These are phyloP conservation scores for Microstegium vimineum DNA, from an alignment of 176 grass and related monocot species.

Conservation along the genomic window DNA sequence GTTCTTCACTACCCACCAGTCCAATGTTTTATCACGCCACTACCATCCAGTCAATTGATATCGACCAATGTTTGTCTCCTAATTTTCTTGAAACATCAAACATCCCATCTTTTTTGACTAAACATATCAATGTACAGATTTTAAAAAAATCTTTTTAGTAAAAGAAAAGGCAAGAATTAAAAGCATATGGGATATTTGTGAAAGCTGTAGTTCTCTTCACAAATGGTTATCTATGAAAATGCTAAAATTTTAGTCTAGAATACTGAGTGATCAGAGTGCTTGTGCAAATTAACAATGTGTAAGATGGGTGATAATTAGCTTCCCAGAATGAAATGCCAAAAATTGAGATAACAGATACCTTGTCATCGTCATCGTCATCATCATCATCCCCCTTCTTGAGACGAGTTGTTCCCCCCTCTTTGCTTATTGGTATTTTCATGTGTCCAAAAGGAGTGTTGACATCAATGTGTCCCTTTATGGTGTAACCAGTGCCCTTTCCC, in stretches of 20 bases:
- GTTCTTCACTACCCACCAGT: background rate
- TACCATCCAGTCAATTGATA: background rate
- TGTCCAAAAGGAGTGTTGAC: constrained; percentile 85
- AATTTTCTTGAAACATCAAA: background rate
- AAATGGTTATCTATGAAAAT: background rate
- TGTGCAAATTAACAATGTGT: background rate
- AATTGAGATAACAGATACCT: constrained; percentile 44
- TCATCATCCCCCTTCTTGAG: constrained; percentile 70
- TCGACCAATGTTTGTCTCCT: background rate
- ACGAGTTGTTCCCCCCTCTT: constrained; percentile 73
- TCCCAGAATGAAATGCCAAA: background rate
- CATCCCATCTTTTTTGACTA: background rate
- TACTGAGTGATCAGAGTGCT: background rate
- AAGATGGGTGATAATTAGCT: background rate
- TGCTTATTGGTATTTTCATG: constrained; percentile 89
- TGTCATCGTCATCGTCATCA: constrained; percentile 26
- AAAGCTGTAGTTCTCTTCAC: background rate
- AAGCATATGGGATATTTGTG: background rate
- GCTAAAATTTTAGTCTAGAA: background rate
- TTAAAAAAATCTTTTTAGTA: background rate
- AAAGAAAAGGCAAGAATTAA: background rate
- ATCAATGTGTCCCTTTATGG: constrained; percentile 83
- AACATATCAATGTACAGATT: background rate
- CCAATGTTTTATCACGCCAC: background rate
- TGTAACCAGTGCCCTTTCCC: constrained; percentile 76